Evolutionary conservation across 208 protist species (phyloP).

Genomic region (Crithidia expoeki): DNA sequence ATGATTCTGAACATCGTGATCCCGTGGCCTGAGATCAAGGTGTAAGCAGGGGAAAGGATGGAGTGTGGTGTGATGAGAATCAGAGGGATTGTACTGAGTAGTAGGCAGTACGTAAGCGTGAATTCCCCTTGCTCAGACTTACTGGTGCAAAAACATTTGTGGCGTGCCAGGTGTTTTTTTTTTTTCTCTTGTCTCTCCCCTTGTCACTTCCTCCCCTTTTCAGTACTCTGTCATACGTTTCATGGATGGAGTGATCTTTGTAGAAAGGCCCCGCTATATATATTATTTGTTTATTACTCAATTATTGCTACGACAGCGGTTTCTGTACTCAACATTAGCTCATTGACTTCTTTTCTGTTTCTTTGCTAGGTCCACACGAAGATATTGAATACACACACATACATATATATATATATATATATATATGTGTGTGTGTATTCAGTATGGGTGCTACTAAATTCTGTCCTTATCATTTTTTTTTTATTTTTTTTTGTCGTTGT

Average conservation of each 20-base stretch:
- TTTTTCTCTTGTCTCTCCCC: not conserved
- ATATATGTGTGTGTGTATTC: too few species aligned
- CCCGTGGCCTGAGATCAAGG: slow-evolving; percentile 37
- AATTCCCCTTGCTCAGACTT: too few species aligned
- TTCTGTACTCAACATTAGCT: not conserved
- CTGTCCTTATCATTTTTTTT: slow-evolving; percentile 5
- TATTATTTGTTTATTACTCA: not conserved
- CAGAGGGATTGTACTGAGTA: not conserved
- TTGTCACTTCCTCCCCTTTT: too few species aligned
- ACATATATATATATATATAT: not conserved
- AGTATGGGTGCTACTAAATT: too few species aligned
- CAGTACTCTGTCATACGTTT: too few species aligned
- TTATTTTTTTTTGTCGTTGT: not conserved
- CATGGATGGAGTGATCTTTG: too few species aligned
- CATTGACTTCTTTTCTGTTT: slow-evolving; percentile 13
- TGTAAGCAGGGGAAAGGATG: slow-evolving; percentile 3
- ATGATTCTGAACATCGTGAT: slow-evolving; percentile 52
- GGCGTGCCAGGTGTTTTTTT: not conserved
- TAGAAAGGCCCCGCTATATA: not conserved
- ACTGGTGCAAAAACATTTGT: too few species aligned
- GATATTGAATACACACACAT: not conserved
- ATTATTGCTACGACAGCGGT: not conserved
- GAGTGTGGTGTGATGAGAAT: too few species aligned
- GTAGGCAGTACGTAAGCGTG: too few species aligned
- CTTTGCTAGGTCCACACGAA: not conserved